These are phyloP conservation scores for Cyberlindnera misumaiensis DNA, from an alignment of 805 yeast species.

Conservation along the genomic window DNA sequence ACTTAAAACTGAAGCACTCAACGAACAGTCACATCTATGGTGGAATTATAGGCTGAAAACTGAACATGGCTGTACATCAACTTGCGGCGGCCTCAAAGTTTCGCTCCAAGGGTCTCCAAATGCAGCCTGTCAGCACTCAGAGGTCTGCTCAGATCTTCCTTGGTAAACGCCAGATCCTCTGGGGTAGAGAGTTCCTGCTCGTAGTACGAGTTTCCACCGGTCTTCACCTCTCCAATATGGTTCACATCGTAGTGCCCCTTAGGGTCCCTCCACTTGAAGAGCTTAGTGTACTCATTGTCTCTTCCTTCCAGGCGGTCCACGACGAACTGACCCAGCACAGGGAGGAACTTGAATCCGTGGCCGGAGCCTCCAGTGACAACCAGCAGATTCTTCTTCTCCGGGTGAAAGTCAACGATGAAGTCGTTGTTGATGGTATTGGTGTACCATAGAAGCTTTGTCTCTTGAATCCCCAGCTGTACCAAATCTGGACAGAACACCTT, in stretches of 20 bases:
- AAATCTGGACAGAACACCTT: conserved; percentile 17
- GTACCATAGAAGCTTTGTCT: conserved; percentile 31
- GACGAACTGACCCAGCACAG: conserved; percentile 27
- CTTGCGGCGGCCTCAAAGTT: too few species aligned
- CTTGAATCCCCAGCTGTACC: conserved; percentile 11
- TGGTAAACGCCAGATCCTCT: conserved; percentile 13
- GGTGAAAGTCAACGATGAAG: conserved; percentile 23
- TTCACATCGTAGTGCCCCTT: conserved; percentile 23
- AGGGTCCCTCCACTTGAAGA: conserved; percentile 29
- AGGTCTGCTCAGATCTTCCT: conserved; percentile 4
- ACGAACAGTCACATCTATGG: too few species aligned
- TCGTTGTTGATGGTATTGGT: conserved; percentile 29
- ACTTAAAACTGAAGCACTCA: too few species aligned
- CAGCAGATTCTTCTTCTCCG: conserved; percentile 21
- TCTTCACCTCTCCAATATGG: conserved; percentile 11
- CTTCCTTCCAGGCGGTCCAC: conserved; percentile 27
- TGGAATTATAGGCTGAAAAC: too few species aligned
- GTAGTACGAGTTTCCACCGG: conserved; percentile 28
- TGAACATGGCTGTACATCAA: too few species aligned
- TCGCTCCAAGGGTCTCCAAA: too few species aligned
- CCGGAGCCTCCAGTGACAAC: conserved; percentile 32
- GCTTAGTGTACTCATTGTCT: conserved; percentile 24
- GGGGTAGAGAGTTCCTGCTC: conserved; percentile 15
- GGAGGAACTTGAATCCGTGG: conserved; percentile 30
- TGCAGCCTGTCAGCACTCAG: too few species aligned